Evolutionary conservation across 768 basidiomycete species (phyloP).

Genomic region (Russula ochroleuca): DNA sequence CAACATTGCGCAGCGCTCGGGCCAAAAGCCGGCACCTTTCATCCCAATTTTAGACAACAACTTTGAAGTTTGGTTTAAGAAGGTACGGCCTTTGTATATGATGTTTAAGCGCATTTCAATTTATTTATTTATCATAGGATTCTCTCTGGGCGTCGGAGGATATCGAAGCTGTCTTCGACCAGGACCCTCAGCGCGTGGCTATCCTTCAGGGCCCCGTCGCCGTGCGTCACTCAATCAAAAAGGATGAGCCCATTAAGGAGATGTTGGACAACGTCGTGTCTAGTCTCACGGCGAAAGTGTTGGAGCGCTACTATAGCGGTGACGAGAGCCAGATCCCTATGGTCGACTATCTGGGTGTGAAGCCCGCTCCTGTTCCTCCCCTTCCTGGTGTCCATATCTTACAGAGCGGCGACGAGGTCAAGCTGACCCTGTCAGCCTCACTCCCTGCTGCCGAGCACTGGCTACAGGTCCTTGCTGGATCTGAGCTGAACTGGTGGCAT

Average conservation of each 20-base stretch:
- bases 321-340: constrained; percentile 72
- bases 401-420: constrained; percentile 43
- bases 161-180: constrained; percentile 97
- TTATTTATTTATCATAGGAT: constrained; percentile 50
- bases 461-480: constrained; percentile 81
- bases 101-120: constrained; percentile 1
- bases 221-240: constrained; percentile 77
- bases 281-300: constrained; percentile 69
- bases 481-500: constrained; percentile 78
- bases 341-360: constrained; percentile 77
- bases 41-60: constrained; percentile 90
- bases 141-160: constrained; percentile 98
- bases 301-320: constrained; percentile 71
- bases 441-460: constrained; percentile 65
- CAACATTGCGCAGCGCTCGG: constrained; percentile 89
- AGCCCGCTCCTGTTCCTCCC: constrained; percentile 38
- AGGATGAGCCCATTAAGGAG: constrained; percentile 92
- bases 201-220: constrained; percentile 97
- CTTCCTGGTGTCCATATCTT: constrained; percentile 43
- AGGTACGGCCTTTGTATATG: constrained; percentile 47
- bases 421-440: constrained; percentile 46
- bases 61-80: constrained; percentile 99
- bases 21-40: constrained; percentile 98
- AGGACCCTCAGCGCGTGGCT: constrained; percentile 96
- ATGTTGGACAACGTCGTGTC: constrained; percentile 85